These are phyloP conservation scores for Hanseniaspora lachancei DNA, from an alignment of 805 yeast species.

Conservation along the genomic window DNA sequence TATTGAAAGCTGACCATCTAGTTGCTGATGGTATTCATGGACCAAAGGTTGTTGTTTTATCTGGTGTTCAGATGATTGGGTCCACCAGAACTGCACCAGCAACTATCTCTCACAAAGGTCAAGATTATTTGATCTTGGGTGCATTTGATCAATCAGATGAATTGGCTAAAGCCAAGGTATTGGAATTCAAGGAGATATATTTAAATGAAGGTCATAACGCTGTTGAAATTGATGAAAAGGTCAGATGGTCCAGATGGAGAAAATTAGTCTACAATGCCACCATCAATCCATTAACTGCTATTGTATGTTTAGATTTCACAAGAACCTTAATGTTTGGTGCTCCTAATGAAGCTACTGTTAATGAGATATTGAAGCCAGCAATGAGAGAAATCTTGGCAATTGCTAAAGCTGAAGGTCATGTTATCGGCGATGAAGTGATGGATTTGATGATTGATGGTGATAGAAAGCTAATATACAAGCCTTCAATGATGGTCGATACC, in stretches of 20 bases:
- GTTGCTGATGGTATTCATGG: constrained; percentile 12
- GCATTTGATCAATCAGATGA: constrained; percentile 15
- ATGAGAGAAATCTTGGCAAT: constrained; percentile 54
- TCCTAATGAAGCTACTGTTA: constrained; percentile 34
- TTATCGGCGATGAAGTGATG: constrained; percentile 38
- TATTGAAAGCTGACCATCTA: constrained; percentile 12
- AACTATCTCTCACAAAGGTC: constrained; percentile 12
- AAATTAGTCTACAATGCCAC: constrained; percentile 61
- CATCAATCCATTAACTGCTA: constrained; percentile 48
- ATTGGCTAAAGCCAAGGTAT: constrained; percentile 12
- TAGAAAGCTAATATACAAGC: constrained; percentile 46
- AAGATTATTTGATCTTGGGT: constrained; percentile 15
- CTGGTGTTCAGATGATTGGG: constrained; percentile 17
- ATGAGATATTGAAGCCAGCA: constrained; percentile 48
- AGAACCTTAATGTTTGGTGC: constrained; percentile 14
- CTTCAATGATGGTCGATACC: constrained; percentile 63
- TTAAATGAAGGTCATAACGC: constrained; percentile 16
- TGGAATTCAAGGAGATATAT: constrained; percentile 14
- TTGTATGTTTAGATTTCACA: constrained; percentile 32
- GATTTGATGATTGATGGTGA: constrained; percentile 43
- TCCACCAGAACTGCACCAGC: constrained; percentile 19
- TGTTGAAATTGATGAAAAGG: constrained; percentile 15
- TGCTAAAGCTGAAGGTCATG: constrained; percentile 57
- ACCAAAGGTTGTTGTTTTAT: constrained; percentile 12
- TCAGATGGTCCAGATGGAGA: constrained; percentile 40